Base-by-base conservation (phyloP, 768 basidiomycete species). In the Agaricus sinodeliciosus region DNA sequence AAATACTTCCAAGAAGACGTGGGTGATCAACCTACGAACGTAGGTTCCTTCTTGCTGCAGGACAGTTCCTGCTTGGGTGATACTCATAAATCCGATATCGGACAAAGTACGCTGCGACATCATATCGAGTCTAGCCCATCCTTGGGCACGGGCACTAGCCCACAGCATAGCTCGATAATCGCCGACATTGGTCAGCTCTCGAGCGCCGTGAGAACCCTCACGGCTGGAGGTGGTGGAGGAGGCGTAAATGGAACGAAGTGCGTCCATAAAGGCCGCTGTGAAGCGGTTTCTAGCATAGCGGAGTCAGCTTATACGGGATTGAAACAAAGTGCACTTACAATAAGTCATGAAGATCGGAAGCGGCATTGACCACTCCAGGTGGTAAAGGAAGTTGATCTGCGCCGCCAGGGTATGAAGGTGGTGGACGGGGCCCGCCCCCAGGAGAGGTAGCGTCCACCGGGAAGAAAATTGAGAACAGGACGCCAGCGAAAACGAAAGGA, bases 221-320 rank as follows among this genome's bases (percentile, higher is more conserved):
- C 18, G 18, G n/a, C 16, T 13, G 44, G 44, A 46, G 43, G 44
- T 53, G 51, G 27, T 37, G 51, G 51, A 41, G 51, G 31, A 35
- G 36, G 3, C 18, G 26, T 5, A 28, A 6, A 27, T 8, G 2
- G 45, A n/a, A 15, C 27, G 15, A 5, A 46, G 16, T 8, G 44
- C 22, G 35, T 27, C 26, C 26, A 36, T 5, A 16, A 40, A 9
- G 26, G 25, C 8, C 26, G 37, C 41, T 19, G 35, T 43, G 18
- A n/a, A 6, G 13, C 19, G 15, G 9, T 7, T 42, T 6, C 41
- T 50, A 34, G n/a, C 11, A 40, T 18, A 12, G 49, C 16, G 19
- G 11, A 5, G 18, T 44, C 11, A 44, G 43, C 11, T 2, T 44
- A 12, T 27, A 15, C 9, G n/a, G 2, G 15, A n/a, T 26, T 9